Evolutionary conservation across 208 protist species (phyloP), one percentile per base, ranked within the genome.

Genomic region (Acanthamoeba castellanii): DNA sequence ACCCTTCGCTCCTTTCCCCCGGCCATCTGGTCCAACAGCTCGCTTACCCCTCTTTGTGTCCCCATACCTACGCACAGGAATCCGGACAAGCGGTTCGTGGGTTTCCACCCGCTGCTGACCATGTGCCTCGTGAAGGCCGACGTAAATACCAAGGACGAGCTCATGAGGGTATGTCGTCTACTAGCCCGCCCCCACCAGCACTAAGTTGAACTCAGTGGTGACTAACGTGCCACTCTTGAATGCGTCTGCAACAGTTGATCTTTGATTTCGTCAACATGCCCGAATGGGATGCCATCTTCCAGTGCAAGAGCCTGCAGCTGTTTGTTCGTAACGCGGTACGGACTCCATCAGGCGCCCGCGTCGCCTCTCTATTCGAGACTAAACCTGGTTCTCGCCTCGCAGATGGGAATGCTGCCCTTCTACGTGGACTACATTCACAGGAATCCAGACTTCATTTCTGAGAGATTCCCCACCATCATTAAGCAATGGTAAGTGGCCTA

Each of bases 361-460:
- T 55, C 32, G 8, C 52, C 27, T n/a, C 14, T 87, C n/a, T n/a
- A n/a, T n/a, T n/a, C n/a, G n/a, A n/a, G n/a, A n/a, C 45, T 47
- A 47, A 47, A 47, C 45, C 45, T 47, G 68, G n/a, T 7, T 37
- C 27, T n/a, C 37, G 20, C 34, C 22, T 68, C 34, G 30, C 61
- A 92, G 87, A 66, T 92, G 52, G 87, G 87, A 34, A 76, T 92
- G 87, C 59, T 92, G 34, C 87, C 87, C n/a, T 68, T 72, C 64
- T 92, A 92, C 61, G 55, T 47, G 8, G 87, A 92, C 9, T 74
- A 92, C 64, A 92, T 92, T 16, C 52, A 92, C 87, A 34, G 30
- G 30, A 92, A 92, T 42, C 87, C 87, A 11, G 87, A 92, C 87
- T 92, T 76, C 55, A 52, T 66, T 42, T 88, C 50, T 13, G 45